Conservation (phyloP, 345 rosid species). For the Euclidium syriacum region DNA sequence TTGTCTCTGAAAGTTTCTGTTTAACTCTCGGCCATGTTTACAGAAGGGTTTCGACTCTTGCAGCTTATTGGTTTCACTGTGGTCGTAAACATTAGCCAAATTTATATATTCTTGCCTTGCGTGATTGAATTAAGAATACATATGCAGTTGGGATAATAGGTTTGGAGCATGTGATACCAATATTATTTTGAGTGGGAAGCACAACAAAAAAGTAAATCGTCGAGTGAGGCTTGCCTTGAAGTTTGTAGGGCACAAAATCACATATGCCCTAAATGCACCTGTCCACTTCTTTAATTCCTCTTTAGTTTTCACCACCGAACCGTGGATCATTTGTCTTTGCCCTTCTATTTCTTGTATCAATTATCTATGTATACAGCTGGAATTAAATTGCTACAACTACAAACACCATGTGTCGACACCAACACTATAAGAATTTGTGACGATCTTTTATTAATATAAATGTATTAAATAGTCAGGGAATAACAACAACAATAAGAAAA, state of each 20-base stretch:
- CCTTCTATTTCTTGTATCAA: background rate
- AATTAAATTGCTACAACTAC: background rate
- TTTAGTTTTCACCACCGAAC: constrained; percentile 21
- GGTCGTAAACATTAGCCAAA: too few relatives aligned
- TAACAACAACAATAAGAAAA: too few relatives aligned
- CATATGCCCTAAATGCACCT: constrained; percentile 20
- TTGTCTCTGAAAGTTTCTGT: too few relatives aligned
- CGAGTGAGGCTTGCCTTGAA: constrained; percentile 5
- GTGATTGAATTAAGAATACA: too few relatives aligned
- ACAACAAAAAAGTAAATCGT: background rate
- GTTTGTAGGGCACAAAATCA: constrained; percentile 15
- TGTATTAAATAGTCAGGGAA: too few relatives aligned
- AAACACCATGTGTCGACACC: constrained; percentile 14
- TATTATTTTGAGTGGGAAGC: constrained; percentile 5
- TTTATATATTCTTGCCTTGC: too few relatives aligned
- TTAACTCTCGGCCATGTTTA: too few relatives aligned
- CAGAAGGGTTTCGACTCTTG: too few relatives aligned
- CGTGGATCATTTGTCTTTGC: constrained; percentile 6
- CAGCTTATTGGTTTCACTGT: too few relatives aligned
- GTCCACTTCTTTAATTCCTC: constrained; percentile 20
- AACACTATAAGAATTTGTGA: background rate
- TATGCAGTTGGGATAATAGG: constrained; percentile 1
- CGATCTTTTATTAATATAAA: too few relatives aligned
- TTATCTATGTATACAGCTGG: constrained; percentile 5
- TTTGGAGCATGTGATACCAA: constrained; percentile 23